Conservation (phyloP, 2,329 filamentous ascomycete genomes). For the Hirsutella rhossiliensis region DNA sequence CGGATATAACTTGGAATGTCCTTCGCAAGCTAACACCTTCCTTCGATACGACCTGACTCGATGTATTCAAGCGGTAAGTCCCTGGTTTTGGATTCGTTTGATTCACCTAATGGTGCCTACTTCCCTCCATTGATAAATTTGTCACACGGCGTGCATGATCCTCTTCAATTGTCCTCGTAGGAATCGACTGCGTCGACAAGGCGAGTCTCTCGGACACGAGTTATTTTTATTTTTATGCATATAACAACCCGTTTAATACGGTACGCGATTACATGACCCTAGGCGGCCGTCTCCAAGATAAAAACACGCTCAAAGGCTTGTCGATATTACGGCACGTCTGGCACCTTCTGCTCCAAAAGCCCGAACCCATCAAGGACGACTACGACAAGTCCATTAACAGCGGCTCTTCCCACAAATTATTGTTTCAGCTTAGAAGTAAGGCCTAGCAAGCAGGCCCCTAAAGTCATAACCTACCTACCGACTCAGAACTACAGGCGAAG, state of each 20-base stretch:
- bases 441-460: conserved; percentile 3
- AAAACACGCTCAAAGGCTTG: conserved; percentile 3
- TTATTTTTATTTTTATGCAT: conserved; percentile 5
- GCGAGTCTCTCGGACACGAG: conserved; percentile 3
- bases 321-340: conserved; percentile 3
- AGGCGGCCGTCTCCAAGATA: conserved; percentile 4
- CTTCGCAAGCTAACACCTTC: conserved; percentile 3
- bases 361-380: conserved; percentile 3
- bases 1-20: not conserved
- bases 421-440: conserved; percentile 7
- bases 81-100: not conserved
- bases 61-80: conserved; percentile 4
- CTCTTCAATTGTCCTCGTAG: conserved; percentile 2
- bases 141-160: not conserved
- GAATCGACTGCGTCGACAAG: conserved; percentile 5
- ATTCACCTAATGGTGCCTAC: too few species aligned
- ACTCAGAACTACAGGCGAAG: conserved; percentile 6
- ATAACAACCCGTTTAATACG: conserved; percentile 6
- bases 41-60: conserved; percentile 2
- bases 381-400: conserved; percentile 5
- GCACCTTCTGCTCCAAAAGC: conserved; percentile 7
- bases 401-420: conserved; percentile 1
- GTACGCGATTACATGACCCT: conserved; percentile 5
- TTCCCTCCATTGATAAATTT: too few species aligned
- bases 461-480: conserved; percentile 6